Percentiles rank a stretch among this genome's conserved stretches.
These are phyloP conservation scores for Ensete ventricosum DNA, from an alignment of 176 grass and related monocot genomes.

Conservation along the genomic window DNA sequence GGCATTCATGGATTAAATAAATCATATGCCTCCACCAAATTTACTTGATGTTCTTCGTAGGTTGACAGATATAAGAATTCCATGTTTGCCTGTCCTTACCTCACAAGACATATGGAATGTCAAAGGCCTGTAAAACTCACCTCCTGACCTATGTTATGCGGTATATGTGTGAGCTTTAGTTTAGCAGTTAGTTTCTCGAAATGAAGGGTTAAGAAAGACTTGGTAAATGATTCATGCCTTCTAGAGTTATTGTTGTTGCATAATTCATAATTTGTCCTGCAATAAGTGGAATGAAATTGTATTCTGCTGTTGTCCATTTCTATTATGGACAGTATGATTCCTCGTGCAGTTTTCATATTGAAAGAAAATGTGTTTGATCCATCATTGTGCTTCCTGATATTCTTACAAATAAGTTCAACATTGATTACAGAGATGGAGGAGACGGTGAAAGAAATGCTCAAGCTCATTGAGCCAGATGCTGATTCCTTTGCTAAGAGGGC, in stretches of 20 bases:
- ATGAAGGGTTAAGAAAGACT: background rate
- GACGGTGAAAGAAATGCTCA: constrained; percentile 53
- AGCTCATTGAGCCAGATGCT: constrained; percentile 59
- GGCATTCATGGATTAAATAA: too few relatives aligned
- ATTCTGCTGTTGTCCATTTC: background rate
- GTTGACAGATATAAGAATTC: background rate
- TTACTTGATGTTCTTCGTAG: too few relatives aligned
- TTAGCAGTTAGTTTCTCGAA: background rate
- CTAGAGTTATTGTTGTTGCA: background rate
- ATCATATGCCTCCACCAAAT: too few relatives aligned
- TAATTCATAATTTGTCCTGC: background rate
- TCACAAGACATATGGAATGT: background rate
- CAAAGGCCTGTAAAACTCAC: background rate
- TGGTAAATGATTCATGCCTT: background rate
- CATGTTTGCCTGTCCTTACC: background rate
- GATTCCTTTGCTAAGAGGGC: constrained; percentile 73
- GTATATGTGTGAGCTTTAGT: background rate
- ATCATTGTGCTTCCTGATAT: background rate
- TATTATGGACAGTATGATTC: too few relatives aligned
- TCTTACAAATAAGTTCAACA: background rate
- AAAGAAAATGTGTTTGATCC: background rate
- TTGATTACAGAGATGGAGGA: constrained; percentile 58
- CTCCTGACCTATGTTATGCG: background rate
- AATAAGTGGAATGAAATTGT: background rate
- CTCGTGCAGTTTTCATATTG: background rate